These are phyloP conservation scores for Oropetium thomaeum DNA, from an alignment of 176 grass and related monocot species.

Conservation along the genomic window DNA sequence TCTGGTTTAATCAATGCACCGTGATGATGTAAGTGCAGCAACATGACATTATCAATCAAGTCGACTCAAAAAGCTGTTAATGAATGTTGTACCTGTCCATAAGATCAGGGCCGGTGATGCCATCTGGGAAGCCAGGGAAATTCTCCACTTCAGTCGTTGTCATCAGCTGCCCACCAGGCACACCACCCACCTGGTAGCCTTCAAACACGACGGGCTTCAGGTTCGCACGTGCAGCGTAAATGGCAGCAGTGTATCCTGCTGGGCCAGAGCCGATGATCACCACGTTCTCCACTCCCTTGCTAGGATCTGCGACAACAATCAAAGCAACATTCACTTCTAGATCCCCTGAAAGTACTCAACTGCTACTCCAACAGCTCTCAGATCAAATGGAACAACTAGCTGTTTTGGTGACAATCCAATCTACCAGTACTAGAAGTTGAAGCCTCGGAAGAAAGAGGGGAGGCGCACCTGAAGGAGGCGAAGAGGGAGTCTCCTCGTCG, in stretches of 20 bases:
- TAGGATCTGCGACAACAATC: constrained; percentile 31
- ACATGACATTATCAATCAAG: not conserved
- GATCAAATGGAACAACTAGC: constrained; percentile 14
- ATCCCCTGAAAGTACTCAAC: not conserved
- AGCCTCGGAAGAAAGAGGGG: not conserved
- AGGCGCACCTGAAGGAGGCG: constrained; percentile 32
- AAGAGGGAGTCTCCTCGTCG: constrained; percentile 34
- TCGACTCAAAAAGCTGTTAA: not conserved
- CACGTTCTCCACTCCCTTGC: constrained; percentile 78
- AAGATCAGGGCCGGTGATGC: constrained; percentile 92
- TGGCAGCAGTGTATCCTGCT: constrained; percentile 89
- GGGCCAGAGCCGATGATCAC: constrained; percentile 96
- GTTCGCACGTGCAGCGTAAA: constrained; percentile 92
- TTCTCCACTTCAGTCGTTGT: constrained; percentile 98
- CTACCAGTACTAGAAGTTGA: not conserved
- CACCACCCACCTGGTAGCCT: constrained; percentile 86
- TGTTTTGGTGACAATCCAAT: not conserved
- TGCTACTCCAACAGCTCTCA: not conserved
- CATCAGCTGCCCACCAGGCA: constrained; percentile 96
- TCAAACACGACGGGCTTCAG: constrained; percentile 93
- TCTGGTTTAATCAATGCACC: constrained; percentile 35
- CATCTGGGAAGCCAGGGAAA: constrained; percentile 92
- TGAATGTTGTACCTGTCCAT: constrained; percentile 74
- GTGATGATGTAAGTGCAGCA: not conserved
- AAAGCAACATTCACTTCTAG: not conserved